Evolutionary conservation across 176 grass and related monocot genomes (phyloP), one percentile per base, ranked within the genome.

Genomic region (Panicum miliaceum): DNA sequence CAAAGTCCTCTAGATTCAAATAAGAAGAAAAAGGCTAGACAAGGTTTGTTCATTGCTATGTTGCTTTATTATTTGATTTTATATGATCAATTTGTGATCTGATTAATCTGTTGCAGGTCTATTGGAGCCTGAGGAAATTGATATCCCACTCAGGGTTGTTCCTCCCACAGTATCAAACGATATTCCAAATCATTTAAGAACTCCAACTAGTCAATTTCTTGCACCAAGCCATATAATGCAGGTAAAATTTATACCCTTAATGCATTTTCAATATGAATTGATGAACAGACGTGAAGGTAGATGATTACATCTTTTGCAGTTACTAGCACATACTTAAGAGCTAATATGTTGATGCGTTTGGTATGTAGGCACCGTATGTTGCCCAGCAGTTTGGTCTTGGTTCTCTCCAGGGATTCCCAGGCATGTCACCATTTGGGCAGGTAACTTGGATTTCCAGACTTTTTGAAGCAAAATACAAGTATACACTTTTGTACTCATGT

Each of bases 381-480:
- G 23, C 84, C 57, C 93, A 94, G 81, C 94, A 97, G 78, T 94
- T 90, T n/a, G 83, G 86, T 15, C 92, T 97, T 83, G 74, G 86
- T 62, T 78, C 92, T 68, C 69, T 97, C 35, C 94, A 97, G 75
- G 94, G 92, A 83, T 94, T 92, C 56, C 81, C 91, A 41, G 90
- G 85, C 76, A 92, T 97, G 61, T 59, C 92, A 8, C 90, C 93
- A 50, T 94, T 97, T 90, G 91, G 38, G 84, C 94, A 97, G 94
- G 92, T 97, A 92, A 79, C 62, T 78, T 61, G 56, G 68, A 79
- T 36, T 47, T 54, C 27, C 32, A 34, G 8, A 63, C 60, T 68
- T 71, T 32, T 77, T 82, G 25, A 75, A 80, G 14, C 66, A 63
- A 69, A 27, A 64, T 90, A 19, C 14, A 38, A 13, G 65, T 32